A percentile compares a stretch with the other conserved stretches of the same genome.
phyloP scores from a whole-genome alignment of 129 eudicot species.

The Arctium minus region DNA sequence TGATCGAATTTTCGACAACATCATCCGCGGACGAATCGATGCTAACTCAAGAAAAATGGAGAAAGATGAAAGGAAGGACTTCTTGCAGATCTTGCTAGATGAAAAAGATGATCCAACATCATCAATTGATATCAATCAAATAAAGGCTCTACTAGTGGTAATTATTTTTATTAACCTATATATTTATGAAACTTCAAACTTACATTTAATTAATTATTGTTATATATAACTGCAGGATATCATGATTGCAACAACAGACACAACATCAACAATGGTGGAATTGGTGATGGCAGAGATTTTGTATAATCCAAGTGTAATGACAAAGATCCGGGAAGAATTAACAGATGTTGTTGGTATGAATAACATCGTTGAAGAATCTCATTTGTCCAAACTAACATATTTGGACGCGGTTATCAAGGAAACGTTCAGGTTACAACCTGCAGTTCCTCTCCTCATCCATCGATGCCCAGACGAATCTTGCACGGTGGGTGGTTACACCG shows the following conservation, averaged over 20 bases:
- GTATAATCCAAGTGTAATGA: slow-evolving; percentile 8
- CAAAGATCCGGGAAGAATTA: slow-evolving; percentile 32
- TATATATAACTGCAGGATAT: slow-evolving; percentile 27
- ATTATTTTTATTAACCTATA: not conserved
- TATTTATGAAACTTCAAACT: too few relatives aligned
- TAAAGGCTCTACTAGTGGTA: slow-evolving; percentile 43
- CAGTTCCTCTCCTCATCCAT: slow-evolving; percentile 33
- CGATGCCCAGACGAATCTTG: slow-evolving; percentile 25
- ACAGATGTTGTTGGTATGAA: slow-evolving; percentile 18
- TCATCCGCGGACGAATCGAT: slow-evolving; percentile 23
- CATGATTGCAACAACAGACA: slow-evolving; percentile 33
- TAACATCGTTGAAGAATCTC: slow-evolving; percentile 29
- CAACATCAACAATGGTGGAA: slow-evolving; percentile 28
- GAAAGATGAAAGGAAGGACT: slow-evolving; percentile 33
- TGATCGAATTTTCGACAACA: slow-evolving; percentile 12
- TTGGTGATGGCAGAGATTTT: slow-evolving; percentile 46
- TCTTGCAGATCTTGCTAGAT: slow-evolving; percentile 32
- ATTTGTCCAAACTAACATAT: slow-evolving; percentile 24
- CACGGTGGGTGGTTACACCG: slow-evolving; percentile 31
- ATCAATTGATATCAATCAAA: slow-evolving; percentile 22
- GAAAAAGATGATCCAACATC: slow-evolving; percentile 21
- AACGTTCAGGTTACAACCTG: slow-evolving; percentile 35
- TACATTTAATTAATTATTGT: too few relatives aligned
- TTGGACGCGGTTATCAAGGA: slow-evolving; percentile 48
- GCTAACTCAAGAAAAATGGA: not conserved